A percentile compares a stretch with the other conserved stretches of the same genome.
Evolutionary conservation across 192 early-diverging fungal species (phyloP).

Genomic region (Coemansia sp.): DNA sequence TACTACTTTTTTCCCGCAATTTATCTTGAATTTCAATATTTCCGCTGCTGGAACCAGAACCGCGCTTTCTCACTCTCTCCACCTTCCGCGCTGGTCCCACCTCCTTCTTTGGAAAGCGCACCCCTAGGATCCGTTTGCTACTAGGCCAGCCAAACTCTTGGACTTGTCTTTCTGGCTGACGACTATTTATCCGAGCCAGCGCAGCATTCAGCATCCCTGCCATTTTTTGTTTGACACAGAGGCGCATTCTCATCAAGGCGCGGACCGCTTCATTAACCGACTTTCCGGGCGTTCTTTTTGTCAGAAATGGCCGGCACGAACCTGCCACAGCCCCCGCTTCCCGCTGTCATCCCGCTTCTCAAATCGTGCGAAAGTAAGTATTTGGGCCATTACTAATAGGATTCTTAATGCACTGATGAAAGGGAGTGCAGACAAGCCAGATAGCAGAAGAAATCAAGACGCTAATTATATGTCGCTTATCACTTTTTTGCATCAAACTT

Average conservation of each 20-base stretch:
- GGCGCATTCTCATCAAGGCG: background rate
- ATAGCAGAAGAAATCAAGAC: background rate
- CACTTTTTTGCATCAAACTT: background rate
- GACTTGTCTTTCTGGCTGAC: no score
- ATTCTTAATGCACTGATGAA: slow-evolving; percentile 4
- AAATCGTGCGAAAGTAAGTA: slow-evolving; percentile 56
- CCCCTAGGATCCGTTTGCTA: no score
- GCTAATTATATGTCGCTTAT: background rate
- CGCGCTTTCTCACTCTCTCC: background rate
- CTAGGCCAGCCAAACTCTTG: background rate
- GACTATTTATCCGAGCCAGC: background rate
- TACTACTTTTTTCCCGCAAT: background rate
- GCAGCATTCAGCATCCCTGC: no score
- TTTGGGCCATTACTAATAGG: background rate
- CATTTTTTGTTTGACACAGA: background rate
- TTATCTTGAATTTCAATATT: background rate
- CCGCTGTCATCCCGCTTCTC: slow-evolving; percentile 45
- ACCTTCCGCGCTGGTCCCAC: background rate
- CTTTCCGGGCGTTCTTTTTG: background rate
- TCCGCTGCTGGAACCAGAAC: background rate
- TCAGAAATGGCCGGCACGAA: slow-evolving; percentile 21
- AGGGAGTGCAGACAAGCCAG: background rate
- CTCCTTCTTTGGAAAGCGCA: background rate
- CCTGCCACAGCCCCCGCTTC: slow-evolving; percentile 14
- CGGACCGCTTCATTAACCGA: background rate